These are phyloP conservation scores for Bacterosira constricta DNA, from an alignment of 108 stramenopile genomes.

Conservation along the genomic window DNA sequence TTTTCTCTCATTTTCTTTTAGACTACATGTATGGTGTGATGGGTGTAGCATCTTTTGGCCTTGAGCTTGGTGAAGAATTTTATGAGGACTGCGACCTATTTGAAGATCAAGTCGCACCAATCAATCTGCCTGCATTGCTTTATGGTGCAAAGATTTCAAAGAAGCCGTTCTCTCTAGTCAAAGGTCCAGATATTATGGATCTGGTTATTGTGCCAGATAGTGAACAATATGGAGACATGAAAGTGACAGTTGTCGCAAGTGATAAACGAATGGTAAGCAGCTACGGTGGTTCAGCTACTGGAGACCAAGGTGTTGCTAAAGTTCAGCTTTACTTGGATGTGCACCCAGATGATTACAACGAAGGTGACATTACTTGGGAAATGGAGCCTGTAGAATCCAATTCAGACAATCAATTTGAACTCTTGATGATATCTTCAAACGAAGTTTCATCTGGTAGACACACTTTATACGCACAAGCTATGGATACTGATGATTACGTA, in stretches of 20 bases:
- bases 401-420: not conserved
- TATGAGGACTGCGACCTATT: conserved; percentile 57
- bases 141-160: conserved; percentile 47
- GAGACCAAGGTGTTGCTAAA: conserved; percentile 27
- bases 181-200: conserved; percentile 54
- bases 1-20: not conserved
- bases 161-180: conserved; percentile 42
- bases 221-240: conserved; percentile 19
- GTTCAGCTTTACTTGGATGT: conserved; percentile 31
- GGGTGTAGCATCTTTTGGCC: conserved; percentile 53
- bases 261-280: conserved; percentile 34
- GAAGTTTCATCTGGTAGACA: conserved; percentile 28
- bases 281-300: conserved; percentile 14
- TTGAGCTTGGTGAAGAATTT: conserved; percentile 57
- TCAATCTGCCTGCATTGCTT: conserved; percentile 33
- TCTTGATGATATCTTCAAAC: conserved; percentile 3
- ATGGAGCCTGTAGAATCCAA: conserved; percentile 10
- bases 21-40: conserved; percentile 56
- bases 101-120: conserved; percentile 24
- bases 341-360: conserved; percentile 27
- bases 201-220: not conserved
- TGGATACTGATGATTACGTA: conserved; percentile 44
- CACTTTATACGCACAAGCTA: conserved; percentile 44
- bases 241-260: conserved; percentile 24
- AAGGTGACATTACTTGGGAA: conserved; percentile 17